phyloP scores from a whole-genome alignment of 2,329 filamentous ascomycete species.

The Elsinoe perseae region DNA sequence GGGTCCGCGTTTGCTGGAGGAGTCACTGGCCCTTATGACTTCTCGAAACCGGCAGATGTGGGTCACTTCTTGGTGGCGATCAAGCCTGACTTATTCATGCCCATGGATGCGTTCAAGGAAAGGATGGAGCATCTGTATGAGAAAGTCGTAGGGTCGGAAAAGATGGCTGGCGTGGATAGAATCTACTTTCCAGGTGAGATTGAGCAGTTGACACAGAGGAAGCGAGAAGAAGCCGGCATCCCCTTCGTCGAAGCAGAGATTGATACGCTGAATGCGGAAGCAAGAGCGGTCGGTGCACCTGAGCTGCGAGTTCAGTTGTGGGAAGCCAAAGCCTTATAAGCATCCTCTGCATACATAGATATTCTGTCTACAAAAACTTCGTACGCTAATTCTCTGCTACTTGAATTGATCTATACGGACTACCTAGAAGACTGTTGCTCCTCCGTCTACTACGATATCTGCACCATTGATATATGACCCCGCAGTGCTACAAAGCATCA shows the following conservation, averaged over 20 bases:
- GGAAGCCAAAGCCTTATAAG: neutral
- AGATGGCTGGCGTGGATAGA: conserved; percentile 46
- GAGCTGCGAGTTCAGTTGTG: conserved; percentile 14
- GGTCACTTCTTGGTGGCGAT: conserved; percentile 32
- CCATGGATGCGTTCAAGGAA: conserved; percentile 27
- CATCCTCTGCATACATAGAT: neutral
- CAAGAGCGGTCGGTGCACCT: conserved; percentile 34
- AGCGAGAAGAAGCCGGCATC: conserved; percentile 39
- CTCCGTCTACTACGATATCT: conserved; percentile 33
- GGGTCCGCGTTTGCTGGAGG: conserved; percentile 71
- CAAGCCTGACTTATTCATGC: conserved; percentile 33
- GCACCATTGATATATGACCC: conserved; percentile 33
- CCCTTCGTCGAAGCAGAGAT: conserved; percentile 44
- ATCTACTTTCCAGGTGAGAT: conserved; percentile 54
- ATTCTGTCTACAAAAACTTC: neutral
- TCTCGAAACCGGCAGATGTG: conserved; percentile 46
- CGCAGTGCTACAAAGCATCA: conserved; percentile 30
- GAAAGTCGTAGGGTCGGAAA: conserved; percentile 46
- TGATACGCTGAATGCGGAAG: conserved; percentile 44
- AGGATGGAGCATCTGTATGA: conserved; percentile 52
- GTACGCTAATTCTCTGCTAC: too few species aligned
- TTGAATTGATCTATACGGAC: too few species aligned
- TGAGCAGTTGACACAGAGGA: conserved; percentile 43
- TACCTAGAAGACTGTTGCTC: conserved; percentile 10
- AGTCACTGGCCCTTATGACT: conserved; percentile 63